These are phyloP conservation scores for Papiliotrema nemorosa DNA, from an alignment of 1,284 basidiomycete genomes.

Conservation along the genomic window DNA sequence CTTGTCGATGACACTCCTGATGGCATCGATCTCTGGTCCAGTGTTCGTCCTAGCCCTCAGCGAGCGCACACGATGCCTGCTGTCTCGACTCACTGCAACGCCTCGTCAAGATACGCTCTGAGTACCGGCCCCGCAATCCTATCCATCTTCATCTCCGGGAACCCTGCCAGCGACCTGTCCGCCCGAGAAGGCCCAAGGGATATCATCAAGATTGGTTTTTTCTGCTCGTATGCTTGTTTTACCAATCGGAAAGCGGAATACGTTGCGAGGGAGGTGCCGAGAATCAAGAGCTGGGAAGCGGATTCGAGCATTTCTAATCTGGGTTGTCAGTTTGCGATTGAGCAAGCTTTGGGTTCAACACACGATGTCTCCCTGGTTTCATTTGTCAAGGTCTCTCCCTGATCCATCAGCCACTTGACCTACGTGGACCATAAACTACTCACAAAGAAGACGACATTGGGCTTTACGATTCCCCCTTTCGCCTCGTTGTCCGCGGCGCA, in stretches of 20 bases:
- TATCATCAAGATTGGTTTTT: conserved; percentile 73
- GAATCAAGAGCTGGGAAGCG: conserved; percentile 66
- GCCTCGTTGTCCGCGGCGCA: conserved; percentile 59
- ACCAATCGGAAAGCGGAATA: conserved; percentile 86
- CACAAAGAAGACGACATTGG: conserved; percentile 76
- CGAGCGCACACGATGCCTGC: neutral
- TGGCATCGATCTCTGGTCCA: conserved; percentile 37
- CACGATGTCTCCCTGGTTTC: conserved; percentile 67
- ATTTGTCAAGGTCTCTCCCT: conserved; percentile 70
- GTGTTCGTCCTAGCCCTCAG: conserved; percentile 20
- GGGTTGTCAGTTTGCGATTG: neutral
- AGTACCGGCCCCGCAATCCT: conserved; percentile 66
- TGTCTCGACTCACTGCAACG: conserved; percentile 31
- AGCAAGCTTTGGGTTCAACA: conserved; percentile 33
- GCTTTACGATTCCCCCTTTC: conserved; percentile 61
- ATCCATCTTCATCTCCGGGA: conserved; percentile 68
- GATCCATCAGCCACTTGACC: neutral
- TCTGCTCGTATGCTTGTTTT: conserved; percentile 68
- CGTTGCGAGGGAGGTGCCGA: conserved; percentile 87
- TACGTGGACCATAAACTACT: conserved; percentile 1
- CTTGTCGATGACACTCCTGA: conserved; percentile 30
- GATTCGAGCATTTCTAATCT: conserved; percentile 33
- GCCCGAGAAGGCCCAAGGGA: conserved; percentile 83
- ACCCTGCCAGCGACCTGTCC: conserved; percentile 53
- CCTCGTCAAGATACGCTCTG: conserved; percentile 53